Evolutionary conservation across 371 early-diverging fungal species (phyloP).

Genomic region (Mortierella sp.): DNA sequence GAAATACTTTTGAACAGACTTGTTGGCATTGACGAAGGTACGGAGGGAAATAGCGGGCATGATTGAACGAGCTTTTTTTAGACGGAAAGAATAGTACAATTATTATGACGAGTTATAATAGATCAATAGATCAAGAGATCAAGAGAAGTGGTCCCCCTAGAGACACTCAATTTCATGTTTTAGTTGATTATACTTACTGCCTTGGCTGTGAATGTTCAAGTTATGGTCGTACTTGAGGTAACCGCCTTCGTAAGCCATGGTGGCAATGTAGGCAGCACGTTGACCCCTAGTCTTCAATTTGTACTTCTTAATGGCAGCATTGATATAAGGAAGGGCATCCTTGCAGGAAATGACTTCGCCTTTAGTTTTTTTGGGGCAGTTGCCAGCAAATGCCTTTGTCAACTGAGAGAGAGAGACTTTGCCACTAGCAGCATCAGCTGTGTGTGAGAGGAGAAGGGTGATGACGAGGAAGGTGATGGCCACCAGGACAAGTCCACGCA

Average conservation of each 20-base stretch:
- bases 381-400: slow-evolving; percentile 35
- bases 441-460: slow-evolving; percentile 20
- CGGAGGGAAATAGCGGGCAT: slow-evolving; percentile 32
- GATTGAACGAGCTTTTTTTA: slow-evolving; percentile 40
- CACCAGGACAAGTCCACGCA: slow-evolving; percentile 29
- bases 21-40: slow-evolving; percentile 31
- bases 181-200: slow-evolving; percentile 31
- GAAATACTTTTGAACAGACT: slow-evolving; percentile 24
- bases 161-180: background rate
- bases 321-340: slow-evolving; percentile 51
- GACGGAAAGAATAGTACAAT: background rate
- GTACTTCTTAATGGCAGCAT: slow-evolving; percentile 50
- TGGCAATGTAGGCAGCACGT: slow-evolving; percentile 50
- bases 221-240: slow-evolving; percentile 45
- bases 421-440: background rate
- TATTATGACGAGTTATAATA: background rate
- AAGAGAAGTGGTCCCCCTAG: no score
- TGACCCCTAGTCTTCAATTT: slow-evolving; percentile 38
- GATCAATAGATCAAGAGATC: background rate
- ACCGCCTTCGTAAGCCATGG: slow-evolving; percentile 48
- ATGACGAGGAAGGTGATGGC: slow-evolving; percentile 24
- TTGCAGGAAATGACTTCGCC: slow-evolving; percentile 44
- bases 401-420: slow-evolving; percentile 25
- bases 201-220: slow-evolving; percentile 23
- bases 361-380: slow-evolving; percentile 27